Conservation (phyloP, 768 basidiomycete species). For the Boletus insuetus region DNA sequence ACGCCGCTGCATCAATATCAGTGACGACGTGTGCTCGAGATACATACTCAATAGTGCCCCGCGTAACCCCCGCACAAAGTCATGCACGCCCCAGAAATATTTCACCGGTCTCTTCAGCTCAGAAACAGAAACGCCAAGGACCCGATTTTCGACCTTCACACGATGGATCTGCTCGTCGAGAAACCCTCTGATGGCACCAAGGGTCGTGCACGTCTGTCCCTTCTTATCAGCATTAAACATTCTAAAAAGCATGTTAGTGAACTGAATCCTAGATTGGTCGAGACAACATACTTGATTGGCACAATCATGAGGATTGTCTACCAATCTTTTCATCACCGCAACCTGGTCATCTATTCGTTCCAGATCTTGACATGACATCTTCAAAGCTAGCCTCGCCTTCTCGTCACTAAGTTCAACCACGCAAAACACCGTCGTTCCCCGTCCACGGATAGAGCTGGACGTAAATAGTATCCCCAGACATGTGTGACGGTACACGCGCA, state of each 20-base stretch:
- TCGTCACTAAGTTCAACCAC: not conserved
- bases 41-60: not conserved
- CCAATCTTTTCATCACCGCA: not conserved
- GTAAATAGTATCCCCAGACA: not conserved
- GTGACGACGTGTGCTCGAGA: not conserved
- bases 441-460: conserved; percentile 8
- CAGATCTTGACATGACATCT: not conserved
- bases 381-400: not conserved
- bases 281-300: not conserved
- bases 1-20: no score
- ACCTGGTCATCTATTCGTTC: not conserved
- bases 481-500: no score
- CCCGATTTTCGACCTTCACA: not conserved
- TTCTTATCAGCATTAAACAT: not conserved
- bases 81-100: conserved; percentile 1
- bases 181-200: not conserved
- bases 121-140: not conserved
- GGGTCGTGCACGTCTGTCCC: not conserved
- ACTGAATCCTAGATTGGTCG: not conserved
- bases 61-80: not conserved
- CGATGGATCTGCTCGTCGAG: not conserved
- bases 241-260: not conserved
- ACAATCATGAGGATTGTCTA: not conserved
- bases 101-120: not conserved
- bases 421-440: conserved; percentile 6